phyloP scores from a whole-genome alignment of 2,329 filamentous ascomycete genomes.

The Xylaria sp. region DNA sequence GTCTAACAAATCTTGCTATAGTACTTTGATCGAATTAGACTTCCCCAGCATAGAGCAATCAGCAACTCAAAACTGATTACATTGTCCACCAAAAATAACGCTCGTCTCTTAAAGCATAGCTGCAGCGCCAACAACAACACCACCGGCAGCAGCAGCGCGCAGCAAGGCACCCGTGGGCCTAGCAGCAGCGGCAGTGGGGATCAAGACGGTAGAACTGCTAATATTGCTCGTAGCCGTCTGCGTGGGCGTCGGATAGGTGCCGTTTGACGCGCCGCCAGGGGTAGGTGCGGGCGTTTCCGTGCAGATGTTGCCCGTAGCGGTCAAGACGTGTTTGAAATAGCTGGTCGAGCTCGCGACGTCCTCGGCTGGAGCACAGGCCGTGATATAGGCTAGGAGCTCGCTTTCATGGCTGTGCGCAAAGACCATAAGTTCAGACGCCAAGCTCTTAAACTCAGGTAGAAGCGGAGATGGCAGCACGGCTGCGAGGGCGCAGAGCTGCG shows the following conservation, averaged over 20 bases:
- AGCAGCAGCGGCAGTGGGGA: not conserved
- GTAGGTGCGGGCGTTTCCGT: not conserved
- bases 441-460: not conserved
- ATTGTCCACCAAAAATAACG: not conserved
- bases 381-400: not conserved
- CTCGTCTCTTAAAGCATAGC: not conserved
- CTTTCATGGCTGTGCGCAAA: not conserved
- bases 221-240: not conserved
- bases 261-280: not conserved
- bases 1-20: not conserved
- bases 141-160: not conserved
- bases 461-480: not conserved
- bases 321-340: not conserved
- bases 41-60: not conserved
- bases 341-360: not conserved
- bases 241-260: not conserved
- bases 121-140: not conserved
- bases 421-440: not conserved
- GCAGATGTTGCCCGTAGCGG: not conserved
- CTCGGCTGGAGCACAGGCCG: not conserved
- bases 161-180: too few species aligned
- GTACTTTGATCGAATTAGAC: not conserved
- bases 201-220: not conserved
- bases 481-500: not conserved
- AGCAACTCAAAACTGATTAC: not conserved